phyloP scores from a whole-genome alignment of 495 filamentous ascomycete species.

The Xylaria bambusicola region DNA sequence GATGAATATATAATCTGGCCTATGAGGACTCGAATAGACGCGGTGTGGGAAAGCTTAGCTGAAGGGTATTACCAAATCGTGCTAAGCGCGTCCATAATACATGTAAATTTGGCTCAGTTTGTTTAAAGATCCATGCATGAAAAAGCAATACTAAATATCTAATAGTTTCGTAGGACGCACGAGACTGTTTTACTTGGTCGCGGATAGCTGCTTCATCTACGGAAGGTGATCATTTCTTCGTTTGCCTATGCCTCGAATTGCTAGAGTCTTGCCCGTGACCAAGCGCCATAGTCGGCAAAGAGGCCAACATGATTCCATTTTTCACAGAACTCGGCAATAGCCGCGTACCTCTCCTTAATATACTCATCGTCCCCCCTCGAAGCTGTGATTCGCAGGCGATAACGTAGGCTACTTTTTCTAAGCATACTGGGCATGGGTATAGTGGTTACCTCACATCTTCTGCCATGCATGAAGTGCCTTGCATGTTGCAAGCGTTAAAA shows the following conservation, averaged over 20 bases:
- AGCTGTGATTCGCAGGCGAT: slow-evolving; percentile 22
- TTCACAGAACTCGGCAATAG: slow-evolving; percentile 49
- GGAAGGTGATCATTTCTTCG: neutral
- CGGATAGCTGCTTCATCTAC: neutral
- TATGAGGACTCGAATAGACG: no score
- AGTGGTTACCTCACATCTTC: slow-evolving; percentile 69
- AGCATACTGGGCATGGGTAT: slow-evolving; percentile 65
- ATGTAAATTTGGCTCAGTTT: neutral
- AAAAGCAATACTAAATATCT: no score
- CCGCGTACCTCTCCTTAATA: slow-evolving; percentile 44
- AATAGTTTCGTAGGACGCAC: neutral
- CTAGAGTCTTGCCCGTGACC: slow-evolving; percentile 30
- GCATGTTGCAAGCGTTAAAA: slow-evolving; percentile 72
- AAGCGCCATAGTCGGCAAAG: slow-evolving; percentile 45
- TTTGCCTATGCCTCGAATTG: neutral
- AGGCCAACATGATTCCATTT: slow-evolving; percentile 35
- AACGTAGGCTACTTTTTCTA: slow-evolving; percentile 52
- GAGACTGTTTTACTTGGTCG: neutral
- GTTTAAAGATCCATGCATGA: no score
- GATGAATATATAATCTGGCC: no score
- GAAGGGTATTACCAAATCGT: slow-evolving; percentile 7
- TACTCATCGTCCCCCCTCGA: slow-evolving; percentile 38
- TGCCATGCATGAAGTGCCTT: slow-evolving; percentile 57
- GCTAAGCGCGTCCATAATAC: neutral
- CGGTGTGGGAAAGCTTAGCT: neutral